Evolutionary conservation across 2,329 filamentous ascomycete genomes (phyloP).

Genomic region (Fusarium beomiforme): DNA sequence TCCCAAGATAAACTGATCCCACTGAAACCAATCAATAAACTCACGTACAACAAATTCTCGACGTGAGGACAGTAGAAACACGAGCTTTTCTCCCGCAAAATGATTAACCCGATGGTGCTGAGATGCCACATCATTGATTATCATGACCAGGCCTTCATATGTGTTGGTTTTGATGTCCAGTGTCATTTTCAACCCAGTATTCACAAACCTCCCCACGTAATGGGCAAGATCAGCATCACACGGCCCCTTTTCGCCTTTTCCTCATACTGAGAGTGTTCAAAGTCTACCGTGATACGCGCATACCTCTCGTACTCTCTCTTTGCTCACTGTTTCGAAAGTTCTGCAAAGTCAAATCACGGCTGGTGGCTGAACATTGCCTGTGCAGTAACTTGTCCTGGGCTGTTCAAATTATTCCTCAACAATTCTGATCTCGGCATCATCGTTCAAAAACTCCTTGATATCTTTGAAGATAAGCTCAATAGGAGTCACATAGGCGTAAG

Average conservation of each 20-base stretch:
- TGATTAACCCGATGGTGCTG: background rate
- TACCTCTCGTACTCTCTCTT: background rate
- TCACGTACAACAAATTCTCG: background rate
- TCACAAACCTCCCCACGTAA: background rate
- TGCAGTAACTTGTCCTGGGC: background rate
- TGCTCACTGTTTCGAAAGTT: background rate
- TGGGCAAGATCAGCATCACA: accelerated
- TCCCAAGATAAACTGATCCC: background rate
- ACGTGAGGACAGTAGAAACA: background rate
- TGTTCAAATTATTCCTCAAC: no score
- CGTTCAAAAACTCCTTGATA: no score
- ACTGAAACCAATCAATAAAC: background rate
- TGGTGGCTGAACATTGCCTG: background rate
- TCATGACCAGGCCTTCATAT: accelerated
- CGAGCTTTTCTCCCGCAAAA: background rate
- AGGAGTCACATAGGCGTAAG: no score
- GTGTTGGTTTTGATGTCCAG: background rate
- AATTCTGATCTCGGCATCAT: no score
- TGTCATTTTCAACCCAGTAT: background rate
- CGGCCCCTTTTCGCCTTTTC: accelerated
- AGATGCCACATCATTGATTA: background rate
- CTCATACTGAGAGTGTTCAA: background rate
- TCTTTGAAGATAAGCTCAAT: no score
- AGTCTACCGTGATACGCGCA: accelerated
- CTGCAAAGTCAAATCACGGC: background rate